Evolutionary conservation across 306 rosid genomes (phyloP), one percentile per base, ranked within the genome.

Genomic region (Prunus davidiana): DNA sequence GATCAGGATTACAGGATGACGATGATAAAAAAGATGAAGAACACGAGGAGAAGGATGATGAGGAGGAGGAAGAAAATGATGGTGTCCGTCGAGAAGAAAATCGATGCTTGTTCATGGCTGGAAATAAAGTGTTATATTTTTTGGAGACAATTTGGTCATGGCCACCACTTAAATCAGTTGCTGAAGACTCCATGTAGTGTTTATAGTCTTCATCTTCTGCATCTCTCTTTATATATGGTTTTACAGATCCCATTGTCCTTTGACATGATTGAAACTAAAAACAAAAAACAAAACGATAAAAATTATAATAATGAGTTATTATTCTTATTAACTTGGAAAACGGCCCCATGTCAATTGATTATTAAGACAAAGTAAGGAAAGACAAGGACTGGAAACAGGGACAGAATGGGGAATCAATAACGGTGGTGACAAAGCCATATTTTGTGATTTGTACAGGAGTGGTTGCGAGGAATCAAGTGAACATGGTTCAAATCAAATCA

Each of bases 61-160:
- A 83, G 6, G 73, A 62, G 2, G 82, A 82, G n/a, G 91, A 88
- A 62, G 93, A 86, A 41, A 82, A 85, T 1, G 96, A 92, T 25
- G 80, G 82, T 3, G 83, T 76, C 67, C 91, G 77, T 70, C 75
- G 83, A 64, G 89, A 81, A 43, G 87, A 76, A 27, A 46, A 25
- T 2, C 66, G 67, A 85, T 78, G 58, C 65, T 73, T 80, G 64
- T 80, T 89, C 74, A 76, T 64, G 34, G 78, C n/a, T 0, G 62
- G 65, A 71, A 69, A 30, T 16, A 68, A 34, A 54, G 28, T 80
- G 77, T 82, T 78, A 75, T 76, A 72, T 76, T 84, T 84, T 76
- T 73, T 86, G 41, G 68, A 68, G 49, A 79, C 60, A 56, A 77
- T 62, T 65, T 80, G 84, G 28, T 80, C 61, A 41, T 69, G 79